Percentiles rank a stretch among this genome's conserved stretches.
Evolutionary conservation across 371 early-diverging fungal genomes (phyloP).

Genomic region (Mycotypha africana): DNA sequence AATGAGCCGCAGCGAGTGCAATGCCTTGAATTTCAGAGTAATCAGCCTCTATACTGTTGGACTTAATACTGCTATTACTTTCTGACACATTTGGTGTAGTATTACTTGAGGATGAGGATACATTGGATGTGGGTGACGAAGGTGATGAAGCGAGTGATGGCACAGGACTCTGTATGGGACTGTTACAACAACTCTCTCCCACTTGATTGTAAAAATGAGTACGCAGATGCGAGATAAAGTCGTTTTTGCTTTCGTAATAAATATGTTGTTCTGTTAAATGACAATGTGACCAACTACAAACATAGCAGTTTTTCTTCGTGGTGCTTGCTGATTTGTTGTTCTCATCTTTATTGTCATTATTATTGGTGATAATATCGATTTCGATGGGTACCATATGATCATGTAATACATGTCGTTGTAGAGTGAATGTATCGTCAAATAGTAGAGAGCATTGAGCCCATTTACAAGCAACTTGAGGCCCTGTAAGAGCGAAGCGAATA

Average conservation of each 20-base stretch:
- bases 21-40: conserved; percentile 45
- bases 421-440: conserved; percentile 36
- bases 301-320: too few species aligned
- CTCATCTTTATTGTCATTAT: too few species aligned
- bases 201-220: conserved; percentile 12
- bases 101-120: conserved; percentile 5
- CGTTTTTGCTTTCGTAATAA: conserved; percentile 4
- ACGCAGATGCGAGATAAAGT: conserved; percentile 14
- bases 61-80: too few species aligned
- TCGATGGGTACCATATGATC: conserved; percentile 21
- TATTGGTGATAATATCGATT: neutral
- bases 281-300: conserved; percentile 6
- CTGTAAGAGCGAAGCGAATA: conserved; percentile 1
- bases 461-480: conserved; percentile 31
- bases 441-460: conserved; percentile 47
- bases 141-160: conserved; percentile 14
- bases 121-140: conserved; percentile 17
- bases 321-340: too few species aligned
- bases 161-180: conserved; percentile 10
- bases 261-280: conserved; percentile 2
- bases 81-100: neutral
- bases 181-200: conserved; percentile 14
- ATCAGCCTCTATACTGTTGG: conserved; percentile 1
- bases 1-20: conserved; percentile 61
- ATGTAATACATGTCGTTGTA: conserved; percentile 45